A percentile compares a stretch with the other conserved stretches of the same genome.
These are phyloP conservation scores for Gamarada debralockiae DNA, from an alignment of 495 filamentous ascomycete species.

Conservation along the genomic window DNA sequence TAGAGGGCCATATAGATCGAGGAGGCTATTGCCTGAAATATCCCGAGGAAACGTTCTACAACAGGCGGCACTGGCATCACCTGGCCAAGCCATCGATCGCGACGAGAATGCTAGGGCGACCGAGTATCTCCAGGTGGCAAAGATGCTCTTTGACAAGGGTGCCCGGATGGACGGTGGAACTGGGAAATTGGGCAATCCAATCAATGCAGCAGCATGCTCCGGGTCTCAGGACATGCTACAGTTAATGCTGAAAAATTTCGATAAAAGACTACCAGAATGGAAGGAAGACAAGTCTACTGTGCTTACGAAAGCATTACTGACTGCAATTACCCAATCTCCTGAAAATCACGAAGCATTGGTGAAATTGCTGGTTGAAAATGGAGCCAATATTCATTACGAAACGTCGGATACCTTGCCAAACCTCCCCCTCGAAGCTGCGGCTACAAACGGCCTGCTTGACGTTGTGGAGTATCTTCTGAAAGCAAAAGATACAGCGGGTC, in stretches of 20 bases:
- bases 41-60: slow-evolving; percentile 4
- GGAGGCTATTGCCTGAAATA: slow-evolving; percentile 5
- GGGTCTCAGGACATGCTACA: background rate
- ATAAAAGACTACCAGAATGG: too few species aligned
- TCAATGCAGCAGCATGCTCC: slow-evolving; percentile 8
- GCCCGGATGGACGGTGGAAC: slow-evolving; percentile 6
- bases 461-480: too few species aligned
- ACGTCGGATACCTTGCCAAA: too few species aligned
- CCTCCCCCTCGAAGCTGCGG: too few species aligned
- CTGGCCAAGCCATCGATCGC: background rate
- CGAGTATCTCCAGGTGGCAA: background rate
- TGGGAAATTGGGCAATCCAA: slow-evolving; percentile 4
- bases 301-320: too few species aligned
- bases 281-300: too few species aligned
- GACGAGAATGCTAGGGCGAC: background rate
- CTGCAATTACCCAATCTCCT: too few species aligned
- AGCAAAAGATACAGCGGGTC: too few species aligned
- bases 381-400: too few species aligned
- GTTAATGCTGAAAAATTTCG: slow-evolving; percentile 7
- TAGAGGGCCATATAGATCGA: slow-evolving; percentile 13
- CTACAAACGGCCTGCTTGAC: too few species aligned
- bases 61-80: background rate
- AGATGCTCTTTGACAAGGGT: slow-evolving; percentile 20
- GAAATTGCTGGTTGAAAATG: too few species aligned
- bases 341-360: too few species aligned